These are phyloP conservation scores for Talaromyces borbonicus DNA, from an alignment of 495 filamentous ascomycete genomes.

Conservation along the genomic window DNA sequence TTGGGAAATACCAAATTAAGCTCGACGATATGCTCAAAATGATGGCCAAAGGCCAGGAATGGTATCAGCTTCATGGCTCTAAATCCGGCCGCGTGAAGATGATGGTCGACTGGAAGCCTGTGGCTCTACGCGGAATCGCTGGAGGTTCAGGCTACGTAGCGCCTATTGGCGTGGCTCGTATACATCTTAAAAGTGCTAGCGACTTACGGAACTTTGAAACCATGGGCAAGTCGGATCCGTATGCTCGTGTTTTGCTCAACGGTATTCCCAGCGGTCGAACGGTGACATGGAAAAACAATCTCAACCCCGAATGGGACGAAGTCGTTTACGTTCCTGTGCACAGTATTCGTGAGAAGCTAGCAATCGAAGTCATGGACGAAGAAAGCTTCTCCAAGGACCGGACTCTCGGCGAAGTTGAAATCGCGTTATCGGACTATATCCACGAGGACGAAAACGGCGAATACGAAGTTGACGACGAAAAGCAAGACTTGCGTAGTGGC, in stretches of 20 bases:
- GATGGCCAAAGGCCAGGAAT: slow-evolving; percentile 88
- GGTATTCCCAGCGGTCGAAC: slow-evolving; percentile 84
- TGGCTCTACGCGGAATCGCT: slow-evolving; percentile 64
- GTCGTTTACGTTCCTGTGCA: slow-evolving; percentile 91
- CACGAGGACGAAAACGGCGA: slow-evolving; percentile 67
- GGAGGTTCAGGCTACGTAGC: slow-evolving; percentile 85
- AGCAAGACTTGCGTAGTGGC: slow-evolving; percentile 46
- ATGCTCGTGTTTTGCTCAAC: slow-evolving; percentile 77
- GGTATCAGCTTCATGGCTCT: slow-evolving; percentile 79
- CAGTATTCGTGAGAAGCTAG: slow-evolving; percentile 69
- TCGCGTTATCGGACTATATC: slow-evolving; percentile 71
- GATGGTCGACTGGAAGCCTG: slow-evolving; percentile 88
- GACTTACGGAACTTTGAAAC: slow-evolving; percentile 87
- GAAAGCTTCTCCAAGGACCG: slow-evolving; percentile 85
- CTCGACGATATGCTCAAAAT: slow-evolving; percentile 85
- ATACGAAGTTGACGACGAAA: slow-evolving; percentile 72
- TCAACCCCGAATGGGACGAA: slow-evolving; percentile 94
- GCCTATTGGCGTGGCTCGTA: slow-evolving; percentile 85
- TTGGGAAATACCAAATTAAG: slow-evolving; percentile 91
- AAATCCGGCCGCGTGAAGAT: slow-evolving; percentile 83
- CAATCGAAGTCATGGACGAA: slow-evolving; percentile 92
- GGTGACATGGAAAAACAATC: slow-evolving; percentile 91
- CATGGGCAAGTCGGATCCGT: slow-evolving; percentile 95
- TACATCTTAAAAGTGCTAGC: slow-evolving; percentile 79
- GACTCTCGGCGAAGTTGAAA: slow-evolving; percentile 66